phyloP scores from a whole-genome alignment of 495 filamentous ascomycete genomes.

The Zalerion maritima region DNA sequence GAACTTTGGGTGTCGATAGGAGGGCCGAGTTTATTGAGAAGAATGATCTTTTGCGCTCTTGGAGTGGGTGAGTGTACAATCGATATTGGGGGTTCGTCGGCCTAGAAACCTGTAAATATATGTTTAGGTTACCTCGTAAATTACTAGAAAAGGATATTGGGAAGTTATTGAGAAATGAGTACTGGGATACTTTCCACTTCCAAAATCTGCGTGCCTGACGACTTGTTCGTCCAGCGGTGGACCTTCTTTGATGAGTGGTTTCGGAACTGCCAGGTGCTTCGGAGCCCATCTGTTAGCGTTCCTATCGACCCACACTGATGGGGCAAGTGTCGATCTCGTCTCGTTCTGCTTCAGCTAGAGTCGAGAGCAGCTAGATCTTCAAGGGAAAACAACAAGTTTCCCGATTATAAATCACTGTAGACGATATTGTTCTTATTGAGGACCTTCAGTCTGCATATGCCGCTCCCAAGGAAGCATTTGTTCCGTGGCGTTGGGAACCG shows the following conservation, averaged over 20 bases:
- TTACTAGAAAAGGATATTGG: background rate
- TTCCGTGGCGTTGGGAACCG: background rate
- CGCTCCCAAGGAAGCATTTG: background rate
- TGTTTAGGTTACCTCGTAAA: background rate
- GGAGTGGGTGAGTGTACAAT: background rate
- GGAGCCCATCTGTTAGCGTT: slow-evolving; percentile 1
- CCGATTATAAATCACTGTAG: slow-evolving; percentile 1
- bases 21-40: slow-evolving; percentile 1
- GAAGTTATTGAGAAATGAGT: too few species aligned
- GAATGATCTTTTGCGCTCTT: slow-evolving; percentile 1
- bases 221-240: slow-evolving; percentile 1
- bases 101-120: background rate
- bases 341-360: slow-evolving; percentile 2
- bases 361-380: background rate
- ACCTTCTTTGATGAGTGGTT: background rate
- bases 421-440: slow-evolving; percentile 1
- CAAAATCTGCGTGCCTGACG: background rate
- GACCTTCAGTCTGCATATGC: background rate
- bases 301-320: background rate
- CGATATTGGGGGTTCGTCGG: background rate
- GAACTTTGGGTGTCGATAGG: slow-evolving; percentile 1
- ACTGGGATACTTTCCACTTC: background rate
- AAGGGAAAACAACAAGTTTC: slow-evolving; percentile 1
- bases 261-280: slow-evolving; percentile 1
- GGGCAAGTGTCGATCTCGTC: slow-evolving; percentile 1